Conservation (phyloP, 352 stramenopile genomes). For the Pythium aristosporum region DNA sequence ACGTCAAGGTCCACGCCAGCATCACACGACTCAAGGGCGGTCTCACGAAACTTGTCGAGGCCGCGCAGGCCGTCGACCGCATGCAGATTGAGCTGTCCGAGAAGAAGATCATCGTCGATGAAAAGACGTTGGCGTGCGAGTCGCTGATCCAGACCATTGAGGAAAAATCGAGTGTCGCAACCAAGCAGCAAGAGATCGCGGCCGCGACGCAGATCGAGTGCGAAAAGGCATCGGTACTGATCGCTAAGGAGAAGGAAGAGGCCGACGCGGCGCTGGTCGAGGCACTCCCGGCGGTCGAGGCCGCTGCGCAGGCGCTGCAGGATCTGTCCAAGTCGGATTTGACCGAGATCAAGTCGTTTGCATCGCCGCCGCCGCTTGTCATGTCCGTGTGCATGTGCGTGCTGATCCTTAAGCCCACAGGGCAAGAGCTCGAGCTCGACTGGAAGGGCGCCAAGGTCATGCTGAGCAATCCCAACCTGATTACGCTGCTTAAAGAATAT, state of each 20-base stretch:
- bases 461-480: constrained; percentile 91
- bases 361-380: constrained; percentile 90
- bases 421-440: constrained; percentile 90
- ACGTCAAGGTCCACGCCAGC: constrained; percentile 85
- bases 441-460: constrained; percentile 95
- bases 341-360: constrained; percentile 95
- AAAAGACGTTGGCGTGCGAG: constrained; percentile 92
- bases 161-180: constrained; percentile 91
- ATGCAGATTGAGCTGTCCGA: constrained; percentile 94
- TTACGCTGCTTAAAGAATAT: constrained; percentile 93
- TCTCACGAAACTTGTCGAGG: constrained; percentile 94
- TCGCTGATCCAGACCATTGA: constrained; percentile 95
- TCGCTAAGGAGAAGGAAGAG: constrained; percentile 91
- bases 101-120: constrained; percentile 95
- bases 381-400: constrained; percentile 94
- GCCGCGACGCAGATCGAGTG: constrained; percentile 88
- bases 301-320: constrained; percentile 90
- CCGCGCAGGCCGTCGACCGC: constrained; percentile 89
- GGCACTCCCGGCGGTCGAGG: constrained; percentile 92
- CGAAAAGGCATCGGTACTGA: constrained; percentile 90
- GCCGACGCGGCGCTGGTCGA: constrained; percentile 92
- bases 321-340: constrained; percentile 95
- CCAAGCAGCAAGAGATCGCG: constrained; percentile 91
- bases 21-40: constrained; percentile 91
- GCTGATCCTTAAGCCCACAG: constrained; percentile 90